Percentiles rank a stretch among this genome's conserved stretches.
phyloP scores from a whole-genome alignment of 2,329 filamentous ascomycete genomes.

The Passalora sequoiae region DNA sequence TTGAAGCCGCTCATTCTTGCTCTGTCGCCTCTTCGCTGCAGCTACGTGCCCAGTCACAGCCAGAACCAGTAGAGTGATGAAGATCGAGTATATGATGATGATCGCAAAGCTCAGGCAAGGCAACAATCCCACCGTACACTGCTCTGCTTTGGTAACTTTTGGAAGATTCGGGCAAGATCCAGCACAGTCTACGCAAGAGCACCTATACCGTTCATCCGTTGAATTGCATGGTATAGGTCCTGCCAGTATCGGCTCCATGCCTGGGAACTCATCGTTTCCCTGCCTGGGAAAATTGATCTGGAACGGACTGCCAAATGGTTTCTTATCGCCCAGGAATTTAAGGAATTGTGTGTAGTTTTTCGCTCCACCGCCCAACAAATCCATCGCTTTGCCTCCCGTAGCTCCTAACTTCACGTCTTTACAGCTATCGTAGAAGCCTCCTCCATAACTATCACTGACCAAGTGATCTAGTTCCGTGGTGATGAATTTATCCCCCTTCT shows the following conservation, averaged over 20 bases:
- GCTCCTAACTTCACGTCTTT: constrained; percentile 98
- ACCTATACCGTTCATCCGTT: constrained; percentile 76
- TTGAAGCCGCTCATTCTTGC: constrained; percentile 75
- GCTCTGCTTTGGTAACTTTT: constrained; percentile 61
- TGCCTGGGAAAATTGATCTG: constrained; percentile 86
- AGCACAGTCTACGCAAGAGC: constrained; percentile 89
- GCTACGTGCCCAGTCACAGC: constrained; percentile 68
- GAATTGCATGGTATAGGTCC: constrained; percentile 84
- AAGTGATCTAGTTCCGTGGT: constrained; percentile 89
- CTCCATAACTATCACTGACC: constrained; percentile 75
- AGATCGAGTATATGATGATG: constrained; percentile 75
- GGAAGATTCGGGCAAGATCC: constrained; percentile 78
- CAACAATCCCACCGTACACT: constrained; percentile 79
- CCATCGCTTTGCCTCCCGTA: constrained; percentile 88
- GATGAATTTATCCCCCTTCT: constrained; percentile 57
- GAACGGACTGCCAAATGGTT: constrained; percentile 85
- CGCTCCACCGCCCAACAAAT: constrained; percentile 90
- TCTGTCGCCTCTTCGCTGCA: constrained; percentile 66
- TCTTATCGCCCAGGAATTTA: constrained; percentile 90
- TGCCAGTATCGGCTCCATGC: constrained; percentile 69
- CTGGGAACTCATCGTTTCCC: constrained; percentile 53
- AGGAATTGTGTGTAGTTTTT: constrained; percentile 83
- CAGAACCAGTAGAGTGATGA: constrained; percentile 62
- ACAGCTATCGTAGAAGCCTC: constrained; percentile 91
- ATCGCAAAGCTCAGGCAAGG: constrained; percentile 92